phyloP scores from a whole-genome alignment of 2,329 filamentous ascomycete species.

The Penicillium sp. region DNA sequence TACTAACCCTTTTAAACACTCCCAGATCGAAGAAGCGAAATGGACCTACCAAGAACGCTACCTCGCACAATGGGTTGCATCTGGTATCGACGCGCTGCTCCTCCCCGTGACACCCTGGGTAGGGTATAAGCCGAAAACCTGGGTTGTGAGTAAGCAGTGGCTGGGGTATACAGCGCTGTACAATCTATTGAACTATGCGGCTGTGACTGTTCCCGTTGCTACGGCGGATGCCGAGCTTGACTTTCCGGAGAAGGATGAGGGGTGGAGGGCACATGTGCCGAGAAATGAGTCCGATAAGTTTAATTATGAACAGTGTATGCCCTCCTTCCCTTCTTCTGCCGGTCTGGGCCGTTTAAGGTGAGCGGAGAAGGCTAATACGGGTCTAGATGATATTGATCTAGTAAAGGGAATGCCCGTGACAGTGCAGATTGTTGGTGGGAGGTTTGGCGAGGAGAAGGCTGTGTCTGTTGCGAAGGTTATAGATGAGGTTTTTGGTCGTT shows the following conservation, averaged over 20 bases:
- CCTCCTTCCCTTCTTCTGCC: constrained; percentile 9
- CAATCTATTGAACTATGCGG: constrained; percentile 42
- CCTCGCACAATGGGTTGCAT: constrained; percentile 31
- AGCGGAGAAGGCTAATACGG: background rate
- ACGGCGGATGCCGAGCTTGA: constrained; percentile 45
- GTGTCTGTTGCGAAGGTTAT: constrained; percentile 37
- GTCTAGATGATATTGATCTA: constrained; percentile 35
- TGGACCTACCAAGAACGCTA: constrained; percentile 25
- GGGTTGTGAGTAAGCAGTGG: constrained; percentile 39
- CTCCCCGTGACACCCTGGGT: constrained; percentile 36
- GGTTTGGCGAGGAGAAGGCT: constrained; percentile 40
- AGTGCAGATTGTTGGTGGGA: constrained; percentile 39
- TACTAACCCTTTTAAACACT: background rate
- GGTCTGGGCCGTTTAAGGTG: background rate
- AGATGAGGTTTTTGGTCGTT: constrained; percentile 27
- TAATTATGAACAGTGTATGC: constrained; percentile 45
- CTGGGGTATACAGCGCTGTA: constrained; percentile 41
- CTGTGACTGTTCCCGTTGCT: constrained; percentile 46
- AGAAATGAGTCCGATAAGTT: constrained; percentile 55
- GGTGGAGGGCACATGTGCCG: constrained; percentile 37
- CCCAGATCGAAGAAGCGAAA: constrained; percentile 30
- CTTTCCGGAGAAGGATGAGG: constrained; percentile 34
- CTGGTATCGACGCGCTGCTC: constrained; percentile 37
- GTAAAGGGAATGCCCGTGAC: constrained; percentile 39
- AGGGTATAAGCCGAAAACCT: constrained; percentile 34